These are phyloP conservation scores for Saitozyma sp. DNA, from an alignment of 768 basidiomycete species.

Conservation along the genomic window DNA sequence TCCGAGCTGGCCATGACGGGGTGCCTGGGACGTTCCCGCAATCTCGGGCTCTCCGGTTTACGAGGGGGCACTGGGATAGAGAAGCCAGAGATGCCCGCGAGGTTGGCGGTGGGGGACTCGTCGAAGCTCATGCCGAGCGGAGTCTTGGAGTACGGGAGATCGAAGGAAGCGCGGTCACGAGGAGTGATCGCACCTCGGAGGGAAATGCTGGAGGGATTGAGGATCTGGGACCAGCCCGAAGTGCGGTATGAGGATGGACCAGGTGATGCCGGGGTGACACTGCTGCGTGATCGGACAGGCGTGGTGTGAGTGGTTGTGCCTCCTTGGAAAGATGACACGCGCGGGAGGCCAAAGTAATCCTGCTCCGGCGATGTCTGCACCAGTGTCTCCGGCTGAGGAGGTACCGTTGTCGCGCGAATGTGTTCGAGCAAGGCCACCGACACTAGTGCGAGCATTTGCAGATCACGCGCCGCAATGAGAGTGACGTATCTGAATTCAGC, in stretches of 20 bases:
- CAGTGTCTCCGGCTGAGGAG: constrained; percentile 17
- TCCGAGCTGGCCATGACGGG: not conserved
- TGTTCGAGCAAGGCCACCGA: constrained; percentile 29
- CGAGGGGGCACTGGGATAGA: not conserved
- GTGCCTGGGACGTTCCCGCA: not conserved
- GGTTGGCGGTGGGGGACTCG: not conserved
- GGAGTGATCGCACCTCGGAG: constrained; percentile 20
- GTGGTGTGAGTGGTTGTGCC: not conserved
- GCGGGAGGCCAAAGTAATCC: constrained; percentile 44
- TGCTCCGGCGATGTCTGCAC: constrained; percentile 30
- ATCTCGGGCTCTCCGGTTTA: not conserved
- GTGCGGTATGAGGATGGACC: constrained; percentile 11
- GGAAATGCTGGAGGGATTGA: constrained; percentile 31
- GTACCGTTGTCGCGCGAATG: constrained; percentile 8
- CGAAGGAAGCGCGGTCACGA: constrained; percentile 7
- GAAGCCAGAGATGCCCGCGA: constrained; percentile 4
- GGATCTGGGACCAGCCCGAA: constrained; percentile 44
- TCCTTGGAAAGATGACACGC: constrained; percentile 2
- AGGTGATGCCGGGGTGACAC: constrained; percentile 7
- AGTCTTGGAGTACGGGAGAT: constrained; percentile 4
- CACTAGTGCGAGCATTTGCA: constrained; percentile 44
- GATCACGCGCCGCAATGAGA: constrained; percentile 27
- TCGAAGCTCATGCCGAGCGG: constrained; percentile 5
- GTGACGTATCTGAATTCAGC: constrained; percentile 22
- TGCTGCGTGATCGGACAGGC: constrained; percentile 1